Base-by-base conservation (phyloP, 176 grass and related monocot species). In the Thinopyrum elongatum region DNA sequence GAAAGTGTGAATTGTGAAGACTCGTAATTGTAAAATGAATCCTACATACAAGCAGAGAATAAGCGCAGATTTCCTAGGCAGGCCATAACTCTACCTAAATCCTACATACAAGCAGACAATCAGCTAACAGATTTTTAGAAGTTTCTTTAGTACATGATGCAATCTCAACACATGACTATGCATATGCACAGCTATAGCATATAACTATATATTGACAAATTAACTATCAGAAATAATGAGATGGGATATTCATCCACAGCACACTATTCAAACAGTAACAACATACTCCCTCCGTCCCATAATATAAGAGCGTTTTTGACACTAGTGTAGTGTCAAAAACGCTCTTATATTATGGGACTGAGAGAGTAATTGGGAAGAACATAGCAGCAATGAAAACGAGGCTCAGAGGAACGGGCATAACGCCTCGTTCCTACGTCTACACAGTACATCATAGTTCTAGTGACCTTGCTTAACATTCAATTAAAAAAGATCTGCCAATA, bases 401-500 rank as follows among this genome's bases (percentile, higher is more conserved):
- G 41, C 3, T 42, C 41, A 60, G n/a, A 79, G 31, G 31, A 79
- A 59, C 1, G 67, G 6, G 34, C 67, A 29, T 65, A 65, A 65
- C 10, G 11, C 9, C 7, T 70, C 19, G 10, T 70, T 70, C 31
- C 33, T 22, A 36, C 22, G 33, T 38, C 65, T 63, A 12, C 23
- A 70, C 35, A 39, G 3, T 21, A 53, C 35, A 33, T 39, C 19
- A 65, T 59, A 89, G 28, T 85, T 49, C 12, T 76, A 46, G 33
- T 57, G 13, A 26, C 5, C n/a, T 73, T 25, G 27, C 9, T 26
- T 63, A 80, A 41, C 4, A 62, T 42, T 81, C 68, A 66, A 74
- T 80, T 1, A 66, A 69, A 80, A 46, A 62, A n/a, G 57, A 72
- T 55, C 77, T 29, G 65, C 33, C 15, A 88, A 83, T 42, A 78